phyloP scores from a whole-genome alignment of 2,329 filamentous ascomycete species.

The Sporothrix pseudoabietina region DNA sequence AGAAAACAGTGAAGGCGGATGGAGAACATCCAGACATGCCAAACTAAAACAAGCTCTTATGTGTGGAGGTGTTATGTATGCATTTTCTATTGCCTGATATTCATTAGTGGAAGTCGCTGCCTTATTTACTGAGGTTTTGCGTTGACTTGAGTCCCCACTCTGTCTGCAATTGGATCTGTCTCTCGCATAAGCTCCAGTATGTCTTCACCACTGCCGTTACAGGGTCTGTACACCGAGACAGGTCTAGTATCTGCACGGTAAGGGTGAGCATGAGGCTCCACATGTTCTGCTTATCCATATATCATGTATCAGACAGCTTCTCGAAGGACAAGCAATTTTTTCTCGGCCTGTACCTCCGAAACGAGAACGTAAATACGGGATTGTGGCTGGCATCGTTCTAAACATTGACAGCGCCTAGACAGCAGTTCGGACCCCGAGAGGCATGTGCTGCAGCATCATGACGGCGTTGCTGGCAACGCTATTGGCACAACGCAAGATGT shows the following conservation, averaged over 20 bases:
- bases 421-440: not conserved
- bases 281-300: not conserved
- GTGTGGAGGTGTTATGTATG: not conserved
- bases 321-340: not conserved
- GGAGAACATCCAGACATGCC: not conserved
- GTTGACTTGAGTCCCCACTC: not conserved
- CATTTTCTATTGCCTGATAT: not conserved
- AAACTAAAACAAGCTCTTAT: conserved; percentile 2
- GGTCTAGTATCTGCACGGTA: not conserved
- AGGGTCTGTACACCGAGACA: conserved; percentile 13
- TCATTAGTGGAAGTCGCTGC: too few species aligned
- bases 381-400: not conserved
- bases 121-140: not conserved
- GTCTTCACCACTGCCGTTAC: not conserved
- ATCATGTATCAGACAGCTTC: not conserved
- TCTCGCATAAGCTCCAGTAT: conserved; percentile 4
- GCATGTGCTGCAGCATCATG: not conserved
- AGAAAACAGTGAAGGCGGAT: not conserved
- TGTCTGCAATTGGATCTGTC: not conserved
- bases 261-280: not conserved
- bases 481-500: not conserved
- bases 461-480: not conserved
- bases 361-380: conserved; percentile 20
- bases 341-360: conserved; percentile 9
- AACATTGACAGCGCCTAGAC: not conserved